These are phyloP conservation scores for Ilyonectria sp. DNA, from an alignment of 2,329 filamentous ascomycete genomes.

Conservation along the genomic window DNA sequence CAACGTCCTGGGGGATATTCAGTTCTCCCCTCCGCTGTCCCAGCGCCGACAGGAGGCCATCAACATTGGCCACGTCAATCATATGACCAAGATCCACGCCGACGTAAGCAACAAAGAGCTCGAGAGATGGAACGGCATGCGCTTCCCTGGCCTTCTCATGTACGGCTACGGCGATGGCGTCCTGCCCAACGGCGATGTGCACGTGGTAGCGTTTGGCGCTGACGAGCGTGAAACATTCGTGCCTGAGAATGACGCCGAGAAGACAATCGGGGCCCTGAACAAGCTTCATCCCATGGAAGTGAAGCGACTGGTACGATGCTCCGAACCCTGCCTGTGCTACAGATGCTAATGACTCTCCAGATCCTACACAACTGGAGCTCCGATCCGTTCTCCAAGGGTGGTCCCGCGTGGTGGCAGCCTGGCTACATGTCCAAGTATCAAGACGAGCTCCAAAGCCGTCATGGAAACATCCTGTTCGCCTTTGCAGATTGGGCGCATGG, in stretches of 20 bases:
- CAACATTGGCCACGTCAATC: constrained; percentile 31
- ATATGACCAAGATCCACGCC: constrained; percentile 43
- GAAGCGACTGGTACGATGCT: constrained; percentile 22
- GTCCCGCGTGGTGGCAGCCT: constrained; percentile 38
- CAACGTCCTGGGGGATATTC: constrained; percentile 25
- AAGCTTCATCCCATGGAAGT: constrained; percentile 35
- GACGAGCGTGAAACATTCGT: constrained; percentile 27
- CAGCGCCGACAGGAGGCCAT: constrained; percentile 21
- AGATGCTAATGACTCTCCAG: background rate
- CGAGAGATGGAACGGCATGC: constrained; percentile 35
- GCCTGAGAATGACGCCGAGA: constrained; percentile 30
- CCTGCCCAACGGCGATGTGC: constrained; percentile 28
- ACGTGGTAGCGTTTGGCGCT: constrained; percentile 29
- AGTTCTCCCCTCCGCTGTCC: constrained; percentile 19
- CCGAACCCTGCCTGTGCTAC: too few relatives aligned
- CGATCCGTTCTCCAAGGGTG: constrained; percentile 44
- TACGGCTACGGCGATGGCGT: constrained; percentile 34
- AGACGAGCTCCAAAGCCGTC: constrained; percentile 43
- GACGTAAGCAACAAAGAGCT: constrained; percentile 38
- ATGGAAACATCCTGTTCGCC: constrained; percentile 47
- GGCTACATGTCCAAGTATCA: constrained; percentile 47
- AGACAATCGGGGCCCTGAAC: constrained; percentile 27
- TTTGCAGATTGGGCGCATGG: constrained; percentile 48
- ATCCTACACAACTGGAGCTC: constrained; percentile 45
- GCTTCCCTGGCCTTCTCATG: constrained; percentile 33